Base-by-base conservation (phyloP, 2,329 filamentous ascomycete species). In the Lasiodiplodia citricola region DNA sequence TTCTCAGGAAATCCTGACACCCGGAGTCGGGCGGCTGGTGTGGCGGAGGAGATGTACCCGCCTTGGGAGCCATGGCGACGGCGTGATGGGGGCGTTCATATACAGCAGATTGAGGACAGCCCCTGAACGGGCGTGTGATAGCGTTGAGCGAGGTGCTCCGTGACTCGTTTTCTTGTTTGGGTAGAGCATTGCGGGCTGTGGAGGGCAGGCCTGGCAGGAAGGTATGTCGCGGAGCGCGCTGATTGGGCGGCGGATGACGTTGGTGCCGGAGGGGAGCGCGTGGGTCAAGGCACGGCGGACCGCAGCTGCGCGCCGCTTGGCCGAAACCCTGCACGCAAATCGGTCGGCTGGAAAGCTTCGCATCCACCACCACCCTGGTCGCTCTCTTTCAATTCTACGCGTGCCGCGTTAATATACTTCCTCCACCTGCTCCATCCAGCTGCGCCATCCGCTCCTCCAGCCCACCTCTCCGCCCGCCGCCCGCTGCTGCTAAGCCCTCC, bases 1-100 rank as follows among this genome's bases (percentile, higher is more conserved):
- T 82, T 44, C 52, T 64, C 56, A 55, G 50, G 38, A 67, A 54
- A 7, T 25, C 21, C 44, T 52, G 55, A 50, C 16, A 44, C 35
- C 35, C 37, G 50, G 52, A 37, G 16, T 16, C n/a, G 16, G 35
- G 21, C 50, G 60, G 41, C 60, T 63, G 44, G 37, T 21, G 58
- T 21, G 41, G 41, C 41, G 41, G 58, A 23, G 10, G 60, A 23
- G 16, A 18, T 7, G 25, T 14, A 25, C 65, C 37, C 38, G 65
- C 18, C 41, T 67, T 50, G 41, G 65, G 23, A 55, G 65, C 52
- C 65, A 67, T 67, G 54, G 18, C 35, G 54, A 25, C 37, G 21
- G 41, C 60, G 47, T 31, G n/a, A 18, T 8, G 28, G 28, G 44
- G 60, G 16, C 7, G 11, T 28, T 64, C 60, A 64, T 64, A 64